Percentiles rank a stretch among this genome's conserved stretches.
phyloP scores from a whole-genome alignment of 225 moss, liverwort and hornwort genomes.

The Polytrichum formosum region DNA sequence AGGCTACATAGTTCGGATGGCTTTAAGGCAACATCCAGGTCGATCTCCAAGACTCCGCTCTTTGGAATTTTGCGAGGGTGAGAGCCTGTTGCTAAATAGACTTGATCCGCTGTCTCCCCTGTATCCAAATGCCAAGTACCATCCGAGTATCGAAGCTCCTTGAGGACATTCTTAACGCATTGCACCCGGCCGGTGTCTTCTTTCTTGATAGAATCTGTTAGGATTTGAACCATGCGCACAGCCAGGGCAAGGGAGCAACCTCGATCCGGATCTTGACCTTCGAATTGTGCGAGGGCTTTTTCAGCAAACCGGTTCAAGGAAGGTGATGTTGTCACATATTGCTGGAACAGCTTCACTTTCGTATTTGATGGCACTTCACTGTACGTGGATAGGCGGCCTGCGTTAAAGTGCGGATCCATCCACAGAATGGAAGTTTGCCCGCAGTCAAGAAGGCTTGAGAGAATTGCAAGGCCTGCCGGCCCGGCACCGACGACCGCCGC shows the following conservation, averaged over 20 bases:
- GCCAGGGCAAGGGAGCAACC: constrained; percentile 33
- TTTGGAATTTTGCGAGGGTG: constrained; percentile 15
- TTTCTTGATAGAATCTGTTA: constrained; percentile 29
- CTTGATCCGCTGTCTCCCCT: constrained; percentile 27
- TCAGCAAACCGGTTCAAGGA: constrained; percentile 35
- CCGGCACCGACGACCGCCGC: constrained; percentile 57
- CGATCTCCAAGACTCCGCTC: constrained; percentile 18
- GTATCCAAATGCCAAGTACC: constrained; percentile 38
- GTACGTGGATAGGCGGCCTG: constrained; percentile 51
- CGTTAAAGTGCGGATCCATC: constrained; percentile 50
- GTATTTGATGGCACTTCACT: constrained; percentile 62
- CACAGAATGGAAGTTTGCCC: constrained; percentile 32
- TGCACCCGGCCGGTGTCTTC: constrained; percentile 20
- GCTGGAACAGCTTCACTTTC: constrained; percentile 56
- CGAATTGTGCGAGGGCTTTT: constrained; percentile 22
- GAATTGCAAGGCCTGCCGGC: constrained; percentile 45
- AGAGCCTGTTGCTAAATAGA: constrained; percentile 49
- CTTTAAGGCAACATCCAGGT: constrained; percentile 32
- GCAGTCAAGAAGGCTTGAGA: constrained; percentile 39
- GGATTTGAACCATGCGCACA: constrained; percentile 24
- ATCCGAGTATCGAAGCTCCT: constrained; percentile 23
- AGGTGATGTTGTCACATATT: constrained; percentile 48
- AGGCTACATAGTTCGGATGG: constrained; percentile 26
- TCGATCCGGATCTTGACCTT: constrained; percentile 20
- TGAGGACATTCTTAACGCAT: constrained; percentile 8